phyloP scores from a whole-genome alignment of 2,329 filamentous ascomycete species.

The Cladophialophora immunda region DNA sequence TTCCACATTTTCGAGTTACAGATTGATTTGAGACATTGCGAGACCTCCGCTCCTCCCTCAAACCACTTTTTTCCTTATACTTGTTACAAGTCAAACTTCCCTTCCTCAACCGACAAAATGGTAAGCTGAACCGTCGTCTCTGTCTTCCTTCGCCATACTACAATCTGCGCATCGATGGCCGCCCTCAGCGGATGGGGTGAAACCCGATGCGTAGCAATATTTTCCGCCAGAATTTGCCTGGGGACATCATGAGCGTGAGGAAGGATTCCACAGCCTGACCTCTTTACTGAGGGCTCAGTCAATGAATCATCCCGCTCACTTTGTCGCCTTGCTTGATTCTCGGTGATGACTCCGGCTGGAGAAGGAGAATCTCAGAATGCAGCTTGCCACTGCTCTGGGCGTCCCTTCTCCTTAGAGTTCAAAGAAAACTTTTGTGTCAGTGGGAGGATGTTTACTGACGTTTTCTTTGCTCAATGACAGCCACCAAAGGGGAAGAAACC shows the following conservation, averaged over 20 bases:
- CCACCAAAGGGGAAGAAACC: slow-evolving; percentile 99
- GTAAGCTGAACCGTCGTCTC: slow-evolving; percentile 33
- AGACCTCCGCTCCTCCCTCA: slow-evolving; percentile 4
- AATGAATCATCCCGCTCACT: background rate
- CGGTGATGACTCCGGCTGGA: slow-evolving; percentile 37
- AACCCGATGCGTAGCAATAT: slow-evolving; percentile 16
- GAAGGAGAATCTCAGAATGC: slow-evolving; percentile 19
- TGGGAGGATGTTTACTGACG: slow-evolving; percentile 84
- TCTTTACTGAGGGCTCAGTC: slow-evolving; percentile 34
- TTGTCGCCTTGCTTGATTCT: slow-evolving; percentile 12
- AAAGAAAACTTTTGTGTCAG: slow-evolving; percentile 65
- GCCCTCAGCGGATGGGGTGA: slow-evolving; percentile 13
- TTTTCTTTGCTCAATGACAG: slow-evolving; percentile 99
- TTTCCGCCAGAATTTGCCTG: slow-evolving; percentile 28
- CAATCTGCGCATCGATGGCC: slow-evolving; percentile 1
- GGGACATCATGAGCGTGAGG: background rate
- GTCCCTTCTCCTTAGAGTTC: slow-evolving; percentile 81
- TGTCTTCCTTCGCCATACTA: slow-evolving; percentile 2
- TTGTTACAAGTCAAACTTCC: slow-evolving; percentile 2
- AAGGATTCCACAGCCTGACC: slow-evolving; percentile 22
- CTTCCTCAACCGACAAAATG: slow-evolving; percentile 28
- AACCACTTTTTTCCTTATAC: background rate
- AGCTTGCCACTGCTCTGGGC: slow-evolving; percentile 18
- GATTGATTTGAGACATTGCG: slow-evolving; percentile 21
- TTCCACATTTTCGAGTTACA: slow-evolving; percentile 23